Percentiles rank a stretch among this genome's conserved stretches.
Conservation (phyloP, 352 stramenopile species). For the Thalassiosira mediterranea region DNA sequence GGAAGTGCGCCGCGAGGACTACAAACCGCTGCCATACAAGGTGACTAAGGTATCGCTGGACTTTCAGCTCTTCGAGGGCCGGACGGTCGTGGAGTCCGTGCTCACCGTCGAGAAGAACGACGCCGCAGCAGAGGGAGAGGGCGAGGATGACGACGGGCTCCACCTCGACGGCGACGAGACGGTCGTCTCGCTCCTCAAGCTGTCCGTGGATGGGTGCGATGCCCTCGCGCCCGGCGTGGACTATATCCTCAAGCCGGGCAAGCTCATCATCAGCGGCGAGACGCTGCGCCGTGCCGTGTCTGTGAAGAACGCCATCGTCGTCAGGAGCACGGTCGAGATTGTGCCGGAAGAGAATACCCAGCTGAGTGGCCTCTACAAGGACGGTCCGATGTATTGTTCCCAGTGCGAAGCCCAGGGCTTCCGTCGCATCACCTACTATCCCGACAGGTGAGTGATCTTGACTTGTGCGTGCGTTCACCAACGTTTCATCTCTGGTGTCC, state of each 20-base stretch:
- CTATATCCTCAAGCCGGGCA: slow-evolving; percentile 60
- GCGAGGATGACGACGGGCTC: slow-evolving; percentile 48
- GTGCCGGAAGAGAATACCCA: slow-evolving; percentile 86
- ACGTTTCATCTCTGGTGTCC: too few relatives aligned
- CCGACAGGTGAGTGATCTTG: too few relatives aligned
- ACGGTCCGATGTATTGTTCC: slow-evolving; percentile 28
- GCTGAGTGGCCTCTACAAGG: slow-evolving; percentile 50
- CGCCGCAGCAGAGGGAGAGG: neutral
- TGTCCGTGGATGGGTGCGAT: slow-evolving; percentile 64
- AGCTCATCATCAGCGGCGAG: slow-evolving; percentile 59
- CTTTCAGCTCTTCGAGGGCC: slow-evolving; percentile 76
- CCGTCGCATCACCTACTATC: slow-evolving; percentile 87
- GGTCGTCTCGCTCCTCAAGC: slow-evolving; percentile 54
- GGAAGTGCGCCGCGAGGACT: slow-evolving; percentile 68
- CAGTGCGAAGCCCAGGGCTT: slow-evolving; percentile 76
- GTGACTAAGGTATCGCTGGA: slow-evolving; percentile 76
- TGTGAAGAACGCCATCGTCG: slow-evolving; percentile 17
- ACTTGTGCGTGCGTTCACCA: too few relatives aligned
- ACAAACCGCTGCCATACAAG: slow-evolving; percentile 60
- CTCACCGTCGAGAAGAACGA: slow-evolving; percentile 1
- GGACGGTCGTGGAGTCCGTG: slow-evolving; percentile 61
- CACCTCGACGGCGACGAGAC: slow-evolving; percentile 81
- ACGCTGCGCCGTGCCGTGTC: slow-evolving; percentile 20
- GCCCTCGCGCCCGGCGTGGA: slow-evolving; percentile 53
- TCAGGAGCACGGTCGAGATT: slow-evolving; percentile 74